Evolutionary conservation across 169 alveolate species (phyloP), one percentile per base, ranked within the genome.

Genomic region (Plasmodium ovale): DNA sequence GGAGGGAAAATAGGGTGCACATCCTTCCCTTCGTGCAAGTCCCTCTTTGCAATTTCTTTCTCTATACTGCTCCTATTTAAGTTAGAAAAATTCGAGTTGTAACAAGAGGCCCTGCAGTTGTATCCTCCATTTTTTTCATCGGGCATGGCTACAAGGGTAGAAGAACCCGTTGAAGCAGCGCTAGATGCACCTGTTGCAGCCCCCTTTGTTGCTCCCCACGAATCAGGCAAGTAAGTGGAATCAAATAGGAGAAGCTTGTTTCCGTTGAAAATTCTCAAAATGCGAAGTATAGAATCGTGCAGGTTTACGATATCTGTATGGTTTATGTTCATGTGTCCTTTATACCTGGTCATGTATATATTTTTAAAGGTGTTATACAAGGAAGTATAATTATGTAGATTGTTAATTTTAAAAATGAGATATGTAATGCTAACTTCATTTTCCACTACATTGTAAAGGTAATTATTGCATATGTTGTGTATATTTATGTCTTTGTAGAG

Each of bases 281-380:
- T 47, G 12, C 44, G 19, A 6, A 82, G 25, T 31, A 82, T 82
- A 9, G 82, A 21, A 82, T 82, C 42, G 53, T 82, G 64, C 19
- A 82, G 47, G 21, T 44, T 65, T 27, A 82, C n/a, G 16, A 82
- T 82, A 19, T 82, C 90, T 0, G 77, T 53, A 31, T 68, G 67
- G 59, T 51, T 67, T 37, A 82, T 82, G n/a, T 68, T 59, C 90
- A 82, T 82, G 42, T 19, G 67, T 33, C 90, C 90, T 33, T 67
- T 82, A 82, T 82, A 51, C 31, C 90, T 82, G 0, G 69, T 59
- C 90, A 82, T 82, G 44, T 82, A 82, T 35, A 82, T 82, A 82
- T 82, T 82, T 82, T 71, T 51, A 51, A 82, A 82, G 44, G 59
- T 82, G 29, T 51, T 51, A 31, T 82, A 82, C 21, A 82, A 35